Percentiles rank a stretch among this genome's conserved stretches.
Evolutionary conservation across 106 monocot genomes (phyloP).

Genomic region (Allium fistulosum): DNA sequence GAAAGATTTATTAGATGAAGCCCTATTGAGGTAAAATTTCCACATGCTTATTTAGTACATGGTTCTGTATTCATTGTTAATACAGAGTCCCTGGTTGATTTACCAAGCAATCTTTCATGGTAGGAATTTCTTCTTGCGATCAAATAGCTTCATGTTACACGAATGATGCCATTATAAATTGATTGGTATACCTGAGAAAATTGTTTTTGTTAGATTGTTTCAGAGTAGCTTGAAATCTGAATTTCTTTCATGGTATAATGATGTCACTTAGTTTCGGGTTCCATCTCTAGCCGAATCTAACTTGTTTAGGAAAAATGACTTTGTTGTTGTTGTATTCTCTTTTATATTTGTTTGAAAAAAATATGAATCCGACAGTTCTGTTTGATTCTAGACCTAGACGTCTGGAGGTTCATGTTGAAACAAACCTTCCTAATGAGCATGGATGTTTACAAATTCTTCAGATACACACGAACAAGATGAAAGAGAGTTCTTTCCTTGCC

Average conservation of each 20-base stretch:
- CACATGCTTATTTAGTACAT: neutral
- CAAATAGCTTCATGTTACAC: no score
- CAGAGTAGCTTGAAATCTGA: no score
- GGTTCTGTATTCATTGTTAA: neutral
- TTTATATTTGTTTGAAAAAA: neutral
- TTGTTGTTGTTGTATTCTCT: neutral
- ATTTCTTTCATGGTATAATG: no score
- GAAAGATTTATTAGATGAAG: slow-evolving; percentile 97
- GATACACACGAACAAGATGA: slow-evolving; percentile 96
- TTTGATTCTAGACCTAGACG: slow-evolving; percentile 80
- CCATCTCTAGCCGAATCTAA: no score
- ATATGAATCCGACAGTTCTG: slow-evolving; percentile 3
- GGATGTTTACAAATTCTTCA: slow-evolving; percentile 95
- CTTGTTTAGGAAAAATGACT: neutral
- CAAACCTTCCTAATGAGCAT: slow-evolving; percentile 98
- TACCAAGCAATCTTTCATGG: neutral
- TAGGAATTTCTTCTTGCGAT: no score
- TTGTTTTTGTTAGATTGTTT: no score
- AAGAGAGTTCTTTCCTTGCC: slow-evolving; percentile 92
- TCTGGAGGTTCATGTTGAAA: slow-evolving; percentile 96
- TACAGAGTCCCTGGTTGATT: no score
- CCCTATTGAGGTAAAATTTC: slow-evolving; percentile 62
- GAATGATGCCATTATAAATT: no score
- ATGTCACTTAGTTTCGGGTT: no score
- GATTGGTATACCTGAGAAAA: no score